Percentiles rank a stretch among this genome's conserved stretches.
Evolutionary conservation across 2,329 filamentous ascomycete genomes (phyloP).

Genomic region (Trichophyton equinum): DNA sequence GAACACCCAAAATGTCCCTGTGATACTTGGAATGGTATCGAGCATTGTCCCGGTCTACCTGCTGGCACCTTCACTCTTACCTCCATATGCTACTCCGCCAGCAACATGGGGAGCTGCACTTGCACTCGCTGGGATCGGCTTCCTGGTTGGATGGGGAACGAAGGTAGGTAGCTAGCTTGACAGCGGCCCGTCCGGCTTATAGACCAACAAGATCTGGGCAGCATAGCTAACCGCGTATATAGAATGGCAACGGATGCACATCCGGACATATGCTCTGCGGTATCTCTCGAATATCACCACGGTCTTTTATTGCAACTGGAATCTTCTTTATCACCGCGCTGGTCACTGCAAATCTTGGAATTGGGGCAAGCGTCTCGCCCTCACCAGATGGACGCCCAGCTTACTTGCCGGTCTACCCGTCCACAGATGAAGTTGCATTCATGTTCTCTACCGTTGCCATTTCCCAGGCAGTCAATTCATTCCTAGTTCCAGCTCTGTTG

Average conservation of each 20-base stretch:
- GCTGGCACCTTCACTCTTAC: slow-evolving; percentile 35
- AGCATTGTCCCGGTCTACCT: slow-evolving; percentile 33
- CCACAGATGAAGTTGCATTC: slow-evolving; percentile 23
- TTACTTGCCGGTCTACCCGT: slow-evolving; percentile 36
- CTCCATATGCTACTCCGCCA: slow-evolving; percentile 29
- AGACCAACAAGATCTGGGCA: not conserved
- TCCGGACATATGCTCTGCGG: slow-evolving; percentile 47
- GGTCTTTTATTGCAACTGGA: slow-evolving; percentile 37
- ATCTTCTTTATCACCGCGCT: slow-evolving; percentile 35
- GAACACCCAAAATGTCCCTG: slow-evolving; percentile 30
- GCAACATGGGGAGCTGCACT: slow-evolving; percentile 25
- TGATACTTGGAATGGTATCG: slow-evolving; percentile 36
- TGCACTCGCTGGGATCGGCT: slow-evolving; percentile 31
- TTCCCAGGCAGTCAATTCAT: slow-evolving; percentile 21
- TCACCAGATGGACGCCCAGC: slow-evolving; percentile 32
- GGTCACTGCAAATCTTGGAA: slow-evolving; percentile 29
- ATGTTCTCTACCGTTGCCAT: slow-evolving; percentile 23
- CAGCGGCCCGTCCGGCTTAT: not conserved
- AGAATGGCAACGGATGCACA: slow-evolving; percentile 41
- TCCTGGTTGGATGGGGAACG: slow-evolving; percentile 40
- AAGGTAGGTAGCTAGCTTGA: slow-evolving; percentile 34
- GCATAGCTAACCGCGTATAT: slow-evolving; percentile 1
- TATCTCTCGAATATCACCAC: slow-evolving; percentile 37
- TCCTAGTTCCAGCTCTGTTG: slow-evolving; percentile 24
- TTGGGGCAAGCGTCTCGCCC: slow-evolving; percentile 25